phyloP scores from a whole-genome alignment of 805 yeast species.

The Dipodascus geniculatus region DNA sequence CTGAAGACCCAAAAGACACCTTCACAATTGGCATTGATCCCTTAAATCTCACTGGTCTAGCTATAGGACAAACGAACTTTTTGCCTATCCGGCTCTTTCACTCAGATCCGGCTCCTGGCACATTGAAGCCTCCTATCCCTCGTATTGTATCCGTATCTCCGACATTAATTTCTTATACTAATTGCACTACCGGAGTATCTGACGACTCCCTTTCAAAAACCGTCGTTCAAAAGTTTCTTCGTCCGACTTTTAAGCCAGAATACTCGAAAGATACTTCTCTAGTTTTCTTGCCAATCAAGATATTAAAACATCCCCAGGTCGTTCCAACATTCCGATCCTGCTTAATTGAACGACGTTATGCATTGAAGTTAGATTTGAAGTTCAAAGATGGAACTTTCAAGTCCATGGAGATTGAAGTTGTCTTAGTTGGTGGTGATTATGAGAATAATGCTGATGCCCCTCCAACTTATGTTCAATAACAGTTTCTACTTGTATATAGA shows the following conservation, averaged over 20 bases:
- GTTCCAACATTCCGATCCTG: neutral
- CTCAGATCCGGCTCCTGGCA: too few species aligned
- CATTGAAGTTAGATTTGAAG: neutral
- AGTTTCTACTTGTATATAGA: neutral
- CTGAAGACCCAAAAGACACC: neutral
- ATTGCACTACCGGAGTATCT: neutral
- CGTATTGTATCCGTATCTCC: neutral
- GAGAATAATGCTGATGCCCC: neutral
- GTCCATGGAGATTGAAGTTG: neutral
- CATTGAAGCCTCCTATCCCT: neutral
- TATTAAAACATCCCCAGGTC: neutral
- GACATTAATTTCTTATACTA: neutral
- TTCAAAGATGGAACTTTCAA: neutral
- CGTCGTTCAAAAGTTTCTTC: neutral
- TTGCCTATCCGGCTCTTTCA: neutral
- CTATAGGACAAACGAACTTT: neutral
- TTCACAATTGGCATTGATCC: neutral
- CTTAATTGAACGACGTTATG: neutral
- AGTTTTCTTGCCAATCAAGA: neutral
- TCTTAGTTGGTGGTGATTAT: neutral
- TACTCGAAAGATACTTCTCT: neutral
- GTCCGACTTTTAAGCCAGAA: neutral
- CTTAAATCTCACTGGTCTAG: neutral
- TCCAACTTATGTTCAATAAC: neutral
- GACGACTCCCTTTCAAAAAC: neutral